phyloP scores from a whole-genome alignment of 345 rosid species.

The Eutrema yunnanense region DNA sequence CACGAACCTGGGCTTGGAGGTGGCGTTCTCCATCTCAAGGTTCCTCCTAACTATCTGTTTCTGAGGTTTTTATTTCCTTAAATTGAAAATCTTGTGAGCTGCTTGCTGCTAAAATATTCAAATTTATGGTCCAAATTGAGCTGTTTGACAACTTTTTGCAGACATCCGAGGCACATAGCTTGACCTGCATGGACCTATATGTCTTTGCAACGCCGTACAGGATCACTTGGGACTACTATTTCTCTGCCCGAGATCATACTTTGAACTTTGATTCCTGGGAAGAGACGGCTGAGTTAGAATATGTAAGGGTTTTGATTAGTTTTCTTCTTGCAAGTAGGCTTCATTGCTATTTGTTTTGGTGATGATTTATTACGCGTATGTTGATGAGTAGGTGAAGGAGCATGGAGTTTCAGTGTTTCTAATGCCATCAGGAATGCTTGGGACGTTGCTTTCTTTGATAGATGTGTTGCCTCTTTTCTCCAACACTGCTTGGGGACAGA shows the following conservation, averaged over 20 bases:
- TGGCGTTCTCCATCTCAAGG: conserved; percentile 77
- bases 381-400: conserved; percentile 67
- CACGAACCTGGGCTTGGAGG: conserved; percentile 63
- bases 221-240: conserved; percentile 95
- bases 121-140: no score
- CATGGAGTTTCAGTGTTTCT: conserved; percentile 94
- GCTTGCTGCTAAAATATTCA: no score
- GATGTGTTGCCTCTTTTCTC: conserved; percentile 94
- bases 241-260: conserved; percentile 70
- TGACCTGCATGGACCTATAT: conserved; percentile 96
- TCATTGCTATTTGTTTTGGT: not conserved
- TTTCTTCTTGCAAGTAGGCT: not conserved
- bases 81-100: not conserved
- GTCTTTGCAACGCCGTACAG: conserved; percentile 97
- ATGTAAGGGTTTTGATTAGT: conserved; percentile 44
- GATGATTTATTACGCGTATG: not conserved
- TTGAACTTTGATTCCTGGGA: conserved; percentile 88
- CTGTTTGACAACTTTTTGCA: conserved; percentile 20
- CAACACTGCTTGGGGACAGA: conserved; percentile 88
- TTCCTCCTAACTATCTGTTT: conserved; percentile 11
- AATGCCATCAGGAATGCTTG: conserved; percentile 97
- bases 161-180: conserved; percentile 86
- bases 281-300: conserved; percentile 79
- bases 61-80: not conserved
- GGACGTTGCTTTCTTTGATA: conserved; percentile 70